A percentile compares a stretch with the other conserved stretches of the same genome.
Evolutionary conservation across 2,329 filamentous ascomycete genomes (phyloP).

Genomic region (Apiospora saccharicola): DNA sequence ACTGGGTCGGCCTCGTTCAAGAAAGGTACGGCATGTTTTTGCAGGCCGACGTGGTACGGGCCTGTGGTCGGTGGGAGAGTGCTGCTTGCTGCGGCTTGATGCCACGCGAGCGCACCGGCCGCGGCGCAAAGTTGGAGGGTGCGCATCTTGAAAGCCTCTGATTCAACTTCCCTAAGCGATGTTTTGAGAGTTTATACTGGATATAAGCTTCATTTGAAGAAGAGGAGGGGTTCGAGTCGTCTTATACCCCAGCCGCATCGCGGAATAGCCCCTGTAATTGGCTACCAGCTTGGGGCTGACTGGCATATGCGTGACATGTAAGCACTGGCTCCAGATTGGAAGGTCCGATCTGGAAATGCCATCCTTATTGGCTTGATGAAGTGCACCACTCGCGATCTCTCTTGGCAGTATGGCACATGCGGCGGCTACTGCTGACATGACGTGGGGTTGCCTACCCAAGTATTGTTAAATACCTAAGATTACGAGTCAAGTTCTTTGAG

Average conservation of each 20-base stretch:
- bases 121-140: not conserved
- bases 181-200: too few relatives aligned
- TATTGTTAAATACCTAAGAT: not conserved
- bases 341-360: not conserved
- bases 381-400: not conserved
- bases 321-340: not conserved
- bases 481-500: not conserved
- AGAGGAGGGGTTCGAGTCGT: not conserved
- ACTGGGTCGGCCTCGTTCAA: conserved; percentile 34
- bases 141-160: not conserved
- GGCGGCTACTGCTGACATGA: too few relatives aligned
- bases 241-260: not conserved
- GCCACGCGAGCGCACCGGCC: not conserved
- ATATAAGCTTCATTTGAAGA: not conserved
- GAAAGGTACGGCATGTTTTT: conserved; percentile 32
- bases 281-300: not conserved
- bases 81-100: not conserved
- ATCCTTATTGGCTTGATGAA: not conserved
- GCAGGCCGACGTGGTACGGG: conserved; percentile 34
- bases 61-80: conserved; percentile 31
- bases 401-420: not conserved
- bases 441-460: not conserved
- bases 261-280: not conserved
- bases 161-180: too few relatives aligned
- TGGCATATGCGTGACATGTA: not conserved